phyloP scores from a whole-genome alignment of 2,329 filamentous ascomycete genomes.

The Dendrostoma leiphaemia region DNA sequence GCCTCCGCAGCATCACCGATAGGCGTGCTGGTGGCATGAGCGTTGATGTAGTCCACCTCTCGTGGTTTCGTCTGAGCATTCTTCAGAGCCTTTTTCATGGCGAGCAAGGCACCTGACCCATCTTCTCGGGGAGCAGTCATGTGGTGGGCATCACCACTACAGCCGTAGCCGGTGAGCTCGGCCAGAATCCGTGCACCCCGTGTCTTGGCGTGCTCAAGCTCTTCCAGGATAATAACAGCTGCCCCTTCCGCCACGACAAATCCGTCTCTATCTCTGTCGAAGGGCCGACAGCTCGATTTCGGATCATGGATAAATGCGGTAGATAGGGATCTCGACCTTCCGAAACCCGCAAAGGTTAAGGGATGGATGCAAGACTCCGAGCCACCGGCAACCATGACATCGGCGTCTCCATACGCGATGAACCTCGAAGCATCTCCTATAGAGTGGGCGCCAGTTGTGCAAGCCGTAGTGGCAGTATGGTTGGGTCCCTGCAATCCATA shows the following conservation, averaged over 20 bases:
- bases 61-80: slow-evolving; percentile 67
- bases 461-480: slow-evolving; percentile 89
- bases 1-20: slow-evolving; percentile 90
- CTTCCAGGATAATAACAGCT: slow-evolving; percentile 84
- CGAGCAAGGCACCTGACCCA: slow-evolving; percentile 75
- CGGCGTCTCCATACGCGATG: slow-evolving; percentile 85
- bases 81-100: slow-evolving; percentile 81
- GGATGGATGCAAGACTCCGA: slow-evolving; percentile 96
- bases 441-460: slow-evolving; percentile 92
- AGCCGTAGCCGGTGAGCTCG: slow-evolving; percentile 84
- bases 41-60: slow-evolving; percentile 87
- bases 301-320: slow-evolving; percentile 77
- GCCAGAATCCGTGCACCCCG: slow-evolving; percentile 83
- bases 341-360: slow-evolving; percentile 87
- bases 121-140: slow-evolving; percentile 87
- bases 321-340: slow-evolving; percentile 79
- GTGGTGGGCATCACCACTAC: slow-evolving; percentile 87
- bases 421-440: slow-evolving; percentile 93
- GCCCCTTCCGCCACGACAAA: slow-evolving; percentile 95
- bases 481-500: slow-evolving; percentile 89
- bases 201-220: slow-evolving; percentile 79
- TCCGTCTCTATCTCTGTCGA: slow-evolving; percentile 74
- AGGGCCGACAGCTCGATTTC: slow-evolving; percentile 73
- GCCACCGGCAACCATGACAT: slow-evolving; percentile 95
- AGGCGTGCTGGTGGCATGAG: slow-evolving; percentile 85